A percentile compares a stretch with the other conserved stretches of the same genome.
These are phyloP conservation scores for Candida frijolesensis DNA, from an alignment of 1,139 yeast species.

Conservation along the genomic window DNA sequence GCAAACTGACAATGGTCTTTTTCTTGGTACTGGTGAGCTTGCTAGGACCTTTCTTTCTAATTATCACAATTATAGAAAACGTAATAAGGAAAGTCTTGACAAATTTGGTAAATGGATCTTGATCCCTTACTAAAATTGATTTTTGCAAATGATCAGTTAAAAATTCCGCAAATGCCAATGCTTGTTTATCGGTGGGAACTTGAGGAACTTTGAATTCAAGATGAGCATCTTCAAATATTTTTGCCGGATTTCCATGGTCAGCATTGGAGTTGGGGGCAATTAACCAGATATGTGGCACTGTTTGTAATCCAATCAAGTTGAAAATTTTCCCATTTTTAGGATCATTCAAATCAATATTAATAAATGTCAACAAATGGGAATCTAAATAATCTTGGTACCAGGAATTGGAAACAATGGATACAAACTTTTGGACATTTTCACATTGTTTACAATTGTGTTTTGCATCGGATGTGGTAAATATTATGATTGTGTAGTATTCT, in stretches of 20 bases:
- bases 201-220: slow-evolving; percentile 35
- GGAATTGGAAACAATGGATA: slow-evolving; percentile 42
- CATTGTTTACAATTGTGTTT: slow-evolving; percentile 39
- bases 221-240: slow-evolving; percentile 33
- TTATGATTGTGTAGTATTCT: slow-evolving; percentile 38
- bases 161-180: slow-evolving; percentile 54
- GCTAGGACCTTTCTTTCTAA: slow-evolving; percentile 53
- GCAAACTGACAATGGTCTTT: slow-evolving; percentile 33
- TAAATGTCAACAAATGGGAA: slow-evolving; percentile 44
- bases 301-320: slow-evolving; percentile 39
- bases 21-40: slow-evolving; percentile 34
- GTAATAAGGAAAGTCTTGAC: slow-evolving; percentile 48
- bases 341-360: slow-evolving; percentile 52
- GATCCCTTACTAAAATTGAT: slow-evolving; percentile 42
- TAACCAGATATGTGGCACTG: slow-evolving; percentile 67
- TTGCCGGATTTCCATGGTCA: slow-evolving; percentile 23
- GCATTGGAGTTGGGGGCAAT: slow-evolving; percentile 50
- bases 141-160: slow-evolving; percentile 47
- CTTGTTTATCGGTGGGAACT: slow-evolving; percentile 29
- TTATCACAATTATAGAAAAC: slow-evolving; percentile 43
- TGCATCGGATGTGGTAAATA: slow-evolving; percentile 37
- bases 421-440: slow-evolving; percentile 20
- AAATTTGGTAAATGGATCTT: slow-evolving; percentile 45
- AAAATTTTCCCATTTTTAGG: slow-evolving; percentile 38
- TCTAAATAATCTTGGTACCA: slow-evolving; percentile 47